Evolutionary conservation across 2,329 filamentous ascomycete genomes (phyloP), one percentile per base, ranked within the genome.

Genomic region (Hypocreales sp.): DNA sequence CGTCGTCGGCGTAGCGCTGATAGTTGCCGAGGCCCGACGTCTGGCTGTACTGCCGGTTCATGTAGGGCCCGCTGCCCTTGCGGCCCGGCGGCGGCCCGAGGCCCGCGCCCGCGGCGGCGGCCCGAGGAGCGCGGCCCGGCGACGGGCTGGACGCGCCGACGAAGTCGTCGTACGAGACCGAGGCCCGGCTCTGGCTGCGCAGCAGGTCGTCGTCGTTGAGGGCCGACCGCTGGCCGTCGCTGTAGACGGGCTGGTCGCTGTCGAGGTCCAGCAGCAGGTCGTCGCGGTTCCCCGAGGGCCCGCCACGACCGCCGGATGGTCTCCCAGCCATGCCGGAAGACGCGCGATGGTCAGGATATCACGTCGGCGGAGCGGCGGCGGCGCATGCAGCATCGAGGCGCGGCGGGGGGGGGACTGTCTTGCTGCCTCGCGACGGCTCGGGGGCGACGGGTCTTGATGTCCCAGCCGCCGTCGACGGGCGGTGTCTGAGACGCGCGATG

Each of bases 121-220:
- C 60, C 50, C 14, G 60, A 48, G 22, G 40, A 29, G 27, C 65
- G 20, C 15, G 58, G 29, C 53, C 52, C 25, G 60, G 51, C 14
- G 61, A 49, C 20, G 41, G 31, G 26, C 65, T 60, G 28, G 61
- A 53, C 33, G 63, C 56, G 34, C 87, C 87, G 35, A 95, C 77
- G 50, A 94, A 95, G 44, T 90, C 79, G 62, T 94, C 87, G 55
- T 94, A 94, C 32, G 84, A 92, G 28, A 87, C 74, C 15, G 86
- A 94, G 28, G 84, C 81, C 39, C 87, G 79, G 31, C 72, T 41
- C 35, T 69, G 67, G 25, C 66, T 58, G 48, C 73, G 69, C 46
- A 87, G 59, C 25, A 92, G 62, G 38, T 86, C 74, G 39, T 92
- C 79, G 50, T 93, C 84, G 50, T 77, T 77, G 34, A 80, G 60